A percentile compares a stretch with the other conserved stretches of the same genome.
Conservation (phyloP, 2,329 filamentous ascomycete genomes). For the Xylariaceae sp. region DNA sequence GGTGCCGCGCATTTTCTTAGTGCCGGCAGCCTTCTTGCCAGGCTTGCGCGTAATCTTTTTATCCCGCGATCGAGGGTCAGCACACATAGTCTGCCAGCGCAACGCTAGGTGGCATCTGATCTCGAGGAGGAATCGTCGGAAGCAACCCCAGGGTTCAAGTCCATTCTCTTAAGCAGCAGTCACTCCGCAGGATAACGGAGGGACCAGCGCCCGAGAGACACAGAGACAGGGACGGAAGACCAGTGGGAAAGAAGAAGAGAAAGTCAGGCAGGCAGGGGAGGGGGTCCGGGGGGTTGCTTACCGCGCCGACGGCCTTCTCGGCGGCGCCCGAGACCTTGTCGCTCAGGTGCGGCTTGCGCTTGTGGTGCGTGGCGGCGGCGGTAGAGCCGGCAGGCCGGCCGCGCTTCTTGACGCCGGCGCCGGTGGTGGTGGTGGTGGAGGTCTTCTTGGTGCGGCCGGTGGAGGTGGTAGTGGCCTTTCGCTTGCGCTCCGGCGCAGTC, state of each 20-base stretch:
- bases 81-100: too few relatives aligned
- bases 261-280: too few relatives aligned
- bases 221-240: too few relatives aligned
- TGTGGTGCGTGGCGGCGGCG: constrained; percentile 19
- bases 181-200: too few relatives aligned
- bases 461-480: constrained; percentile 8
- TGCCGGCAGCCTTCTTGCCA: constrained; percentile 22
- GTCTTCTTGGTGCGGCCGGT: constrained; percentile 3
- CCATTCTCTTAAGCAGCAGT: too few relatives aligned
- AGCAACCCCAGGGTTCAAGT: too few relatives aligned
- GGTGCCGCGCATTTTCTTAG: constrained; percentile 20
- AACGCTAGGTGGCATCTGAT: too few relatives aligned
- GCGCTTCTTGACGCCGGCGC: constrained; percentile 13
- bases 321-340: constrained; percentile 20
- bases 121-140: too few relatives aligned
- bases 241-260: too few relatives aligned
- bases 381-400: constrained; percentile 8
- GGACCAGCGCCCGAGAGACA: too few relatives aligned
- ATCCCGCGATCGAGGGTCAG: too few relatives aligned
- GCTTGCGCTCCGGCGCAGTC: constrained; percentile 21
- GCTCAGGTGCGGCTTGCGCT: constrained; percentile 19
- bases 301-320: constrained; percentile 18
- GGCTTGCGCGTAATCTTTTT: constrained; percentile 17
- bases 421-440: constrained; percentile 2
- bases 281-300: too few relatives aligned